Conservation (phyloP, 129 eudicot genomes). For the Tagetes erecta region DNA sequence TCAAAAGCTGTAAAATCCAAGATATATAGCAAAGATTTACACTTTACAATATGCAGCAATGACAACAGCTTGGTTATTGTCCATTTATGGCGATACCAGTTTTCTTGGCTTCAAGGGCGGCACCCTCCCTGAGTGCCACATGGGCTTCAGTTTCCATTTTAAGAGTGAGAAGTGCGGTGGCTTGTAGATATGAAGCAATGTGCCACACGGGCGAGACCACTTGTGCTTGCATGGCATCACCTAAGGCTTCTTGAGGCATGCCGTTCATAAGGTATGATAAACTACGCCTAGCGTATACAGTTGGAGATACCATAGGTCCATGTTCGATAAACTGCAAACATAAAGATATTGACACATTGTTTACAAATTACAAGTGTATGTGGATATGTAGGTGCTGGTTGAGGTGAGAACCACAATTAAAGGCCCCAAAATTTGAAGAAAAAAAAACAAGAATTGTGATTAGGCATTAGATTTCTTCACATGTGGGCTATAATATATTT, state of each 20-base stretch:
- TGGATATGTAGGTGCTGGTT: not conserved
- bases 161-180: constrained; percentile 56
- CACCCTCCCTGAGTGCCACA: constrained; percentile 56
- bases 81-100: constrained; percentile 28
- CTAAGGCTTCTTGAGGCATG: constrained; percentile 60
- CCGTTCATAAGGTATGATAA: constrained; percentile 53
- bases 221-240: constrained; percentile 77
- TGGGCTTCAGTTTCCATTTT: constrained; percentile 59
- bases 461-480: not conserved
- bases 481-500: not conserved
- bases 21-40: constrained; percentile 30
- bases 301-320: constrained; percentile 68
- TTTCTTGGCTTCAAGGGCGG: constrained; percentile 58
- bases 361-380: not conserved
- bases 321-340: constrained; percentile 53
- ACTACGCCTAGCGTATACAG: constrained; percentile 67
- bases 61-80: constrained; percentile 25
- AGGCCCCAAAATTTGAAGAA: not conserved
- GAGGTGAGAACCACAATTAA: not conserved
- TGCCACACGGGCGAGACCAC: constrained; percentile 65
- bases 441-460: not conserved
- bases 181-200: constrained; percentile 64
- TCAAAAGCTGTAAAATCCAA: constrained; percentile 13
- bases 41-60: constrained; percentile 34
- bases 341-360: not conserved